Evolutionary conservation across 1,139 yeast genomes (phyloP).

Genomic region (Nadsonia starkeyi-henricii): DNA sequence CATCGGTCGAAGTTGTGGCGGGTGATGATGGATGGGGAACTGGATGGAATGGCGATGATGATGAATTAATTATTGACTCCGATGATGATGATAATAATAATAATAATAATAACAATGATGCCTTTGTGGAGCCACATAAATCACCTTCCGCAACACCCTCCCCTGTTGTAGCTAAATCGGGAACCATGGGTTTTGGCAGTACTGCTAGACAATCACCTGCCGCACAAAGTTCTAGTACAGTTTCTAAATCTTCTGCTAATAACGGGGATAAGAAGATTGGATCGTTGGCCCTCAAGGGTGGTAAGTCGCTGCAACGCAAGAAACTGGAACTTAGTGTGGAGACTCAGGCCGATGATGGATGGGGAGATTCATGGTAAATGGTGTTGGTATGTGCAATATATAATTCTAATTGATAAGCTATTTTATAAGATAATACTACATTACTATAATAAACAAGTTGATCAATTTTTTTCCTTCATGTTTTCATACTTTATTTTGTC

Average conservation of each 20-base stretch:
- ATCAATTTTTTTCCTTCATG: too few species aligned
- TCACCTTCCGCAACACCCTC: too few species aligned
- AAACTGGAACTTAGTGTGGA: neutral
- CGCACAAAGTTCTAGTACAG: neutral
- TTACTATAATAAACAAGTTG: too few species aligned
- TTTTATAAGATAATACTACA: too few species aligned
- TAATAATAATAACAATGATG: neutral
- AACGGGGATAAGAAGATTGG: neutral
- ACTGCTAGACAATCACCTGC: neutral
- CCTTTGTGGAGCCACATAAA: neutral
- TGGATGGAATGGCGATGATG: neutral
- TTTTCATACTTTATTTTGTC: too few species aligned
- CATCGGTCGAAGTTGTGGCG: neutral
- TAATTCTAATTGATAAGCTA: too few species aligned
- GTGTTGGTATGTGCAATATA: too few species aligned
- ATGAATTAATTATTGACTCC: neutral
- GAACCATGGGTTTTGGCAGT: neutral
- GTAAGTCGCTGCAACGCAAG: neutral
- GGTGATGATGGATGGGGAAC: neutral
- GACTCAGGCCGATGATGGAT: neutral
- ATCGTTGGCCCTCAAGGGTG: neutral
- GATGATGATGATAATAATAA: neutral
- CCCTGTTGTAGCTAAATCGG: too few species aligned
- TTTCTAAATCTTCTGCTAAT: neutral
- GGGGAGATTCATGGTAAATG: neutral